Evolutionary conservation across 140 eudicot genomes (phyloP).

Genomic region (Erigeron philadelphicus): DNA sequence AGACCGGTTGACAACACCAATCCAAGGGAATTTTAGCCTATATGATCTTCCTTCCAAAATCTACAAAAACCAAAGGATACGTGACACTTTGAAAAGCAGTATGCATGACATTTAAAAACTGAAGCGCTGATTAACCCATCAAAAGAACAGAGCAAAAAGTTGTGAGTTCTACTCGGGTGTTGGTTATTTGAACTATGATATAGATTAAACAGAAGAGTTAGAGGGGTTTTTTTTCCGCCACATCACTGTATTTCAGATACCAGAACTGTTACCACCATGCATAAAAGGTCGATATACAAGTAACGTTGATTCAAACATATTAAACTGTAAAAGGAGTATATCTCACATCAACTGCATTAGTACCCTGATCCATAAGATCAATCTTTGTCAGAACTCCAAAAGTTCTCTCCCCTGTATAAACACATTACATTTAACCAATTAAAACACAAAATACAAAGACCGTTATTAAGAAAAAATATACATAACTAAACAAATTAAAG

Average conservation of each 20-base stretch:
- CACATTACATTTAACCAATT: conserved; percentile 5
- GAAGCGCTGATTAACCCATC: not conserved
- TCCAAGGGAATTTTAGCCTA: conserved; percentile 55
- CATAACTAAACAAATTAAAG: conserved; percentile 1
- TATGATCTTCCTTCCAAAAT: conserved; percentile 58
- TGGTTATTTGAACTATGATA: not conserved
- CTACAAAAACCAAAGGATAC: conserved; percentile 27
- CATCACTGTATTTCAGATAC: not conserved
- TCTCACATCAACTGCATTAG: conserved; percentile 49
- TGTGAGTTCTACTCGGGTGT: not conserved
- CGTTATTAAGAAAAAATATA: not conserved
- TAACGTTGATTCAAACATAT: not conserved
- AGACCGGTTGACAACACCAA: conserved; percentile 72
- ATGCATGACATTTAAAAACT: not conserved
- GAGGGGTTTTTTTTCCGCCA: not conserved
- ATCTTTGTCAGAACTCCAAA: conserved; percentile 68
- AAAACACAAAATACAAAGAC: not conserved
- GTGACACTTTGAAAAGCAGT: not conserved
- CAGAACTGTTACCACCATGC: not conserved
- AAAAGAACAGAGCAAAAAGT: not conserved
- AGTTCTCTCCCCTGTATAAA: conserved; percentile 55
- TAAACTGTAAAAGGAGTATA: conserved; percentile 1
- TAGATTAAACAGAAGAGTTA: conserved; percentile 5
- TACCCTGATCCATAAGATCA: conserved; percentile 65
- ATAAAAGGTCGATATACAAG: conserved; percentile 16